phyloP scores from a whole-genome alignment of 2,329 filamentous ascomycete species.

The Lasiodiplodia hormozganensis region DNA sequence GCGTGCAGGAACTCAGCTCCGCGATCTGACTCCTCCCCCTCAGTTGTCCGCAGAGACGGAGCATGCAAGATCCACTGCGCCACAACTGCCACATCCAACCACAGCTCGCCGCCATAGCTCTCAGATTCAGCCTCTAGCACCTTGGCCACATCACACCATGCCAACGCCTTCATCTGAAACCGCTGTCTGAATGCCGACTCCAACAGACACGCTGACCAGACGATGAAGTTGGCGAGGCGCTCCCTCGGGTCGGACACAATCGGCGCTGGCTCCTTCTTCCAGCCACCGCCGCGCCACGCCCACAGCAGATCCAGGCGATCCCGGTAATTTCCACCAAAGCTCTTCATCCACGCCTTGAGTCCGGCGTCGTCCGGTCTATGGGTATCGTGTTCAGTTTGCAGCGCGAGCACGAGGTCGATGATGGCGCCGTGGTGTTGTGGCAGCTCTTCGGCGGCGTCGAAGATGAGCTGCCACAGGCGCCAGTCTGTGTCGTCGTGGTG shows the following conservation, averaged over 20 bases:
- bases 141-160: neutral
- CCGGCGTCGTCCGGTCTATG: neutral
- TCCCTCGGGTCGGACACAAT: neutral
- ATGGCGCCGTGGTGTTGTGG: neutral
- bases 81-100: neutral
- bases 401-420: neutral
- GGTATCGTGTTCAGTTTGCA: neutral
- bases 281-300: neutral
- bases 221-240: neutral
- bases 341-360: neutral
- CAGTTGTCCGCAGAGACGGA: neutral
- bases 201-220: neutral
- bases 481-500: neutral
- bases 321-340: neutral
- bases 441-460: conserved; percentile 1
- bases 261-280: neutral
- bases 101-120: neutral
- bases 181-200: neutral
- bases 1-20: neutral
- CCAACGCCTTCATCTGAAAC: neutral
- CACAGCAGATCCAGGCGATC: neutral
- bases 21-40: neutral
- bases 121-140: neutral
- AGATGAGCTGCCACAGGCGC: conserved; percentile 1
- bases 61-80: neutral